Percentiles rank a stretch among this genome's conserved stretches.
These are phyloP conservation scores for Rhizopogon vinicolor DNA, from an alignment of 768 basidiomycete genomes.

Conservation along the genomic window DNA sequence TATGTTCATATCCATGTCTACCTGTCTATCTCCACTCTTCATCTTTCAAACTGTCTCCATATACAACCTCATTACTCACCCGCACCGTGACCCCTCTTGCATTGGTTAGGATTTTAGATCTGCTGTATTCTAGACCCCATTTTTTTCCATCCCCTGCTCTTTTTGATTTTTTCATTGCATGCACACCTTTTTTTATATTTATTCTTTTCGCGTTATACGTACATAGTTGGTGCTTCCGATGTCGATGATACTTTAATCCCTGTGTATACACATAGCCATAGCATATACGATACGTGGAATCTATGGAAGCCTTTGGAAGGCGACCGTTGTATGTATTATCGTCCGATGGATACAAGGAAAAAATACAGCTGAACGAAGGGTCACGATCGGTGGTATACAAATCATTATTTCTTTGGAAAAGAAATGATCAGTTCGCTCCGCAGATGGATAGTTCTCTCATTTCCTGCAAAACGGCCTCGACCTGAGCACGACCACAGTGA, in stretches of 20 bases:
- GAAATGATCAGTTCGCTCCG: slow-evolving; percentile 44
- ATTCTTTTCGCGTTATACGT: not conserved
- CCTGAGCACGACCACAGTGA: slow-evolving; percentile 35
- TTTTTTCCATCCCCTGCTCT: not conserved
- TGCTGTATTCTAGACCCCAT: not conserved
- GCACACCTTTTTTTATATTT: not conserved
- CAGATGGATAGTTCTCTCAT: slow-evolving; percentile 96
- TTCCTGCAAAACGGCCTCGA: slow-evolving; percentile 95
- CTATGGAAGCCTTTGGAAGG: no score
- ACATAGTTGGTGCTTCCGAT: no score
- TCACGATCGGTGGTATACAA: not conserved
- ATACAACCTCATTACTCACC: not conserved
- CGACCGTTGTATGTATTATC: not conserved
- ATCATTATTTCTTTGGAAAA: not conserved
- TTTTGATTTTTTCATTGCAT: not conserved
- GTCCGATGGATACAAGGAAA: not conserved
- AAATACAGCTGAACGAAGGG: not conserved
- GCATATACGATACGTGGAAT: no score
- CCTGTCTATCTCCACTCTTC: no score
- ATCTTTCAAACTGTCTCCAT: not conserved
- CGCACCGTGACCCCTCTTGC: not conserved
- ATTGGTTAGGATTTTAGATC: not conserved
- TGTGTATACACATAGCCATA: no score
- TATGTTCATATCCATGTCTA: no score
- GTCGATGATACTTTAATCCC: no score